Percentiles rank a stretch among this genome's conserved stretches.
Evolutionary conservation across 139 green algal species (phyloP).

Genomic region (Chloropicon primus): DNA sequence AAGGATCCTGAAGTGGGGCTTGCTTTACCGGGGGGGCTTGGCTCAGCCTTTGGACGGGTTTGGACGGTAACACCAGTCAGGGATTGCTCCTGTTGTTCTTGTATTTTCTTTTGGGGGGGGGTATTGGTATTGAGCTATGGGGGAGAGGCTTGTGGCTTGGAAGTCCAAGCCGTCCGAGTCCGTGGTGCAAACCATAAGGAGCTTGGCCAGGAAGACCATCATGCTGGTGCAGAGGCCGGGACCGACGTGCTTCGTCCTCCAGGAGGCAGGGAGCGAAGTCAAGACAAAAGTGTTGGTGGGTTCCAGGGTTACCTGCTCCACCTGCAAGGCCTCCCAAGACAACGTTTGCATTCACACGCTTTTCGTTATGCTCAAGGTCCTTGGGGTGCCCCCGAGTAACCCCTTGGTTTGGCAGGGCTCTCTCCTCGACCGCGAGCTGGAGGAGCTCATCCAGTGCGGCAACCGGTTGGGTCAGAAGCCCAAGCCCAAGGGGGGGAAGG

Average conservation of each 20-base stretch:
- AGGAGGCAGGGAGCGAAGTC: slow-evolving; percentile 23
- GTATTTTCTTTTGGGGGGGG: no score
- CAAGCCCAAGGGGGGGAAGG: slow-evolving; percentile 19
- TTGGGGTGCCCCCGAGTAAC: slow-evolving; percentile 38
- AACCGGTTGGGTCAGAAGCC: slow-evolving; percentile 13
- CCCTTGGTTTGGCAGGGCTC: slow-evolving; percentile 49
- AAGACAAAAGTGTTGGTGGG: slow-evolving; percentile 33
- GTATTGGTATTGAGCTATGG: neutral
- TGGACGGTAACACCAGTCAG: no score
- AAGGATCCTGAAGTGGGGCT: no score
- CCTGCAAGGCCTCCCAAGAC: neutral
- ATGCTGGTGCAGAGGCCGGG: slow-evolving; percentile 31
- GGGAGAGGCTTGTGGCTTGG: neutral
- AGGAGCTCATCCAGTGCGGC: slow-evolving; percentile 39
- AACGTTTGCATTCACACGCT: slow-evolving; percentile 45
- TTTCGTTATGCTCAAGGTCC: slow-evolving; percentile 50
- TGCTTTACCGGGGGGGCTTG: no score
- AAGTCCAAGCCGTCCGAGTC: neutral
- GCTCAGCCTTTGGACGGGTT: no score
- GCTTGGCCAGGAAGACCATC: slow-evolving; percentile 14
- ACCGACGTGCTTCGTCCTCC: slow-evolving; percentile 35
- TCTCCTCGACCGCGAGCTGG: slow-evolving; percentile 45
- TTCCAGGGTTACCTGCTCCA: slow-evolving; percentile 22
- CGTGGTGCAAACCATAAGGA: slow-evolving; percentile 22
- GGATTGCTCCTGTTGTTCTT: no score